A percentile compares a stretch with the other conserved stretches of the same genome.
Evolutionary conservation across 208 protist species (phyloP).

Genomic region (Leishmania martiniquensis): DNA sequence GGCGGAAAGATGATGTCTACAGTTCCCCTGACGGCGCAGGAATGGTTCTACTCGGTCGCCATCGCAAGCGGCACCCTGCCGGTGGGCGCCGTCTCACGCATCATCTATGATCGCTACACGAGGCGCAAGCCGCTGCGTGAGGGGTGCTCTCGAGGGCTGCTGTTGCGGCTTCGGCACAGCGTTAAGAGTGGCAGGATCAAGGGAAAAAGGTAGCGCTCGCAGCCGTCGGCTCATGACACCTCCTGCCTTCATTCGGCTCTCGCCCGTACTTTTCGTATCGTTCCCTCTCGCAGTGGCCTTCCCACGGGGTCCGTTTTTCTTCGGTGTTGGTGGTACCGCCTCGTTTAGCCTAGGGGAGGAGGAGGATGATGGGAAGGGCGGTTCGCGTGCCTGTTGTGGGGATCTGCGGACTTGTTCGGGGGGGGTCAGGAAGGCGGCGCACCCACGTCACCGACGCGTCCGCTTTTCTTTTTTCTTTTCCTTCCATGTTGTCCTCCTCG

Average conservation of each 20-base stretch:
- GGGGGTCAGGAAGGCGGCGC: background rate
- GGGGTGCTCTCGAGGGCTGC: slow-evolving; percentile 17
- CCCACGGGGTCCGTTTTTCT: too few species aligned
- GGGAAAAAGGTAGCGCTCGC: slow-evolving; percentile 4
- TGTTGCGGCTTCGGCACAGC: slow-evolving; percentile 10
- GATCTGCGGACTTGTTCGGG: background rate
- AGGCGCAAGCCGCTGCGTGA: slow-evolving; percentile 13
- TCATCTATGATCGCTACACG: slow-evolving; percentile 32
- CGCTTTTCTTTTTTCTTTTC: background rate
- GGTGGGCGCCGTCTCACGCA: slow-evolving; percentile 42
- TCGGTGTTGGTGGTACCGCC: too few species aligned
- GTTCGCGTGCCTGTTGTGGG: background rate
- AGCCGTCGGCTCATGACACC: background rate
- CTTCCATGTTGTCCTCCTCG: too few species aligned
- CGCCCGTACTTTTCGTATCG: background rate
- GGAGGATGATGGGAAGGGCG: background rate
- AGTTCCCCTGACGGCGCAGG: slow-evolving; percentile 58
- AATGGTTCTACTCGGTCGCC: slow-evolving; percentile 68
- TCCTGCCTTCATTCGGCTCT: background rate
- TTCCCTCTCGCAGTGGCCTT: background rate
- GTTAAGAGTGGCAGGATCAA: slow-evolving; percentile 7
- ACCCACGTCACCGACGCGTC: background rate
- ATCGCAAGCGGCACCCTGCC: slow-evolving; percentile 54
- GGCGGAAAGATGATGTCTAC: slow-evolving; percentile 84
- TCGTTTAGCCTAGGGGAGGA: too few species aligned